Conservation (phyloP, 2,329 filamentous ascomycete species). For the Paecilomyces fulvus region DNA sequence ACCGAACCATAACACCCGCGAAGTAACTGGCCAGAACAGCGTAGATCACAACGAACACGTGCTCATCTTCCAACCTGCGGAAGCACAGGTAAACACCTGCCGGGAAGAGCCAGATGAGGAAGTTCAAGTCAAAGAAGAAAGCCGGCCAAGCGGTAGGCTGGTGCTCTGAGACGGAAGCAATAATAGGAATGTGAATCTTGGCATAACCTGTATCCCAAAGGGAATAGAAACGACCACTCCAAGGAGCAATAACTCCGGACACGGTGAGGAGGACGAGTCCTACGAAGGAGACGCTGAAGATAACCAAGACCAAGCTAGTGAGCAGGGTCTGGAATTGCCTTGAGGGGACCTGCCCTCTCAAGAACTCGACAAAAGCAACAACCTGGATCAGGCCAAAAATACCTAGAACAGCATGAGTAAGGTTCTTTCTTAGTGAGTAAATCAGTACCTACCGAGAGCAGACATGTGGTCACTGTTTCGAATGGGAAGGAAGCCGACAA, state of each 20-base stretch:
- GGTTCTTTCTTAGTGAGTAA: not conserved
- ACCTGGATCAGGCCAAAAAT: conserved; percentile 95
- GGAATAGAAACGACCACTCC: conserved; percentile 98
- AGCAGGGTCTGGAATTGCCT: conserved; percentile 93
- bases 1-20: conserved; percentile 95
- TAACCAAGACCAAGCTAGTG: conserved; percentile 61
- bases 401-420: conserved; percentile 44
- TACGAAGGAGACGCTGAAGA: conserved; percentile 64
- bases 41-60: conserved; percentile 97
- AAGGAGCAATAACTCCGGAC: conserved; percentile 87
- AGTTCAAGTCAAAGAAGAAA: conserved; percentile 97
- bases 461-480: conserved; percentile 99
- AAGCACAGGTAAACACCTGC: conserved; percentile 98
- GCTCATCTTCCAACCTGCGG: conserved; percentile 85
- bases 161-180: conserved; percentile 98
- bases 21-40: conserved; percentile 97
- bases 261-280: conserved; percentile 78
- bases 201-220: conserved; percentile 98
- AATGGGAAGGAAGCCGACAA: conserved; percentile 93
- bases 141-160: conserved; percentile 98
- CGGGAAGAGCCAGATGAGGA: conserved; percentile 98
- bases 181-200: conserved; percentile 99
- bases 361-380: conserved; percentile 82
- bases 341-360: conserved; percentile 78
- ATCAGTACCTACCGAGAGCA: conserved; percentile 60